Base-by-base conservation (phyloP, 2,329 filamentous ascomycete genomes). In the Venturia asperata region DNA sequence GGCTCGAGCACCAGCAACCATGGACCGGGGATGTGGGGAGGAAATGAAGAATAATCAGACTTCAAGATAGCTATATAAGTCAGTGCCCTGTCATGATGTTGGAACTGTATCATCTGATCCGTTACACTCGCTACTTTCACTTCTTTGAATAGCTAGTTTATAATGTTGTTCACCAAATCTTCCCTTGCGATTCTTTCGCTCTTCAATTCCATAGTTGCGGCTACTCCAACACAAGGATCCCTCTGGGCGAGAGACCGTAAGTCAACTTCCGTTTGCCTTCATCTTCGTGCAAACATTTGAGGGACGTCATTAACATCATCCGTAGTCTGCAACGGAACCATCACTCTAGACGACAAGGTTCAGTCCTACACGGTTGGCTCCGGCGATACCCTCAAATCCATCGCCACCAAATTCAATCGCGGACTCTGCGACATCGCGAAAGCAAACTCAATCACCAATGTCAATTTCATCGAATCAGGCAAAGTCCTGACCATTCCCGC, bases 391-490 rank as follows among this genome's bases (percentile, higher is more conserved):
- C 30, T 58, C 3, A 37, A 1, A 5, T 7, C 15, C 2, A 37
- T 58, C 52, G 52, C 52, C 52, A 10, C 4, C 27, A n/a, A 37
- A n/a, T 58, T 58, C 52, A 5, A 3, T 11, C 52, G 52, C 27
- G 52, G 52, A n/a, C n/a, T 37, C 9, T 58, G 52, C 52, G 27
- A 58, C 17, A 58, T 58, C 9, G 52, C 52, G 19, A 58, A 39
- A 5, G 52, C 52, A 37, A 58, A 58, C 30, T 9, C 17, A 34
- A 58, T 58, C 27, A 58, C 27, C 2, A 58, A 58, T 11, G 17
- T 58, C 30, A 58, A 58, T 11, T 19, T 58, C 27, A 37, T 58
- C 15, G 9, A 39, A 34, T 1, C 2, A 9, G 52, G 30, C 17
- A 5, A 2, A n/a, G 30, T 37, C 17, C 27, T 58, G 17, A 58